A percentile compares a stretch with the other conserved stretches of the same genome.
phyloP scores from a whole-genome alignment of 345 rosid genomes.

The Erodium maritimum region DNA sequence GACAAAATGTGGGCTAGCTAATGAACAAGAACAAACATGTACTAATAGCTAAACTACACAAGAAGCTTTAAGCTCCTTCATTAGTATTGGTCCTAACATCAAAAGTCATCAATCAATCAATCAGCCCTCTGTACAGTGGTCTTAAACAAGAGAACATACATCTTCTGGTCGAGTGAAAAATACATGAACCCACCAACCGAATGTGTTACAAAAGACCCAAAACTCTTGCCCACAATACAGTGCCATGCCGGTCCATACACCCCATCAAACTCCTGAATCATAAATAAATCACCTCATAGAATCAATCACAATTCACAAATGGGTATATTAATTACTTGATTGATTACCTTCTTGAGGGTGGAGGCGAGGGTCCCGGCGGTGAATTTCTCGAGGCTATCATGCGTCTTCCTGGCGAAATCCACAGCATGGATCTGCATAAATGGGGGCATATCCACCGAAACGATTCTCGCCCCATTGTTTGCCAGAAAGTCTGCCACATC shows the following conservation, averaged over 20 bases:
- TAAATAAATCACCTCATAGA: too few species aligned
- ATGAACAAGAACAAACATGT: too few species aligned
- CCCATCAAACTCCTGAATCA: constrained; percentile 45
- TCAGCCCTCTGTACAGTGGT: constrained; percentile 49
- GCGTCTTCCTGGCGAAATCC: constrained; percentile 50
- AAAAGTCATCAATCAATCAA: too few species aligned
- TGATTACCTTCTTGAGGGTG: constrained; percentile 50
- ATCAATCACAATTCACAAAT: too few species aligned
- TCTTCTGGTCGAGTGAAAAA: constrained; percentile 46
- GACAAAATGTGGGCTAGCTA: too few species aligned
- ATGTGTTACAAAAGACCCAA: constrained; percentile 53
- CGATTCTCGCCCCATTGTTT: constrained; percentile 45
- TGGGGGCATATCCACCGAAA: constrained; percentile 68
- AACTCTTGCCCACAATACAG: constrained; percentile 53
- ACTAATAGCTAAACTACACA: too few species aligned
- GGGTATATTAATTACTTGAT: too few species aligned
- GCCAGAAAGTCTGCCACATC: constrained; percentile 51
- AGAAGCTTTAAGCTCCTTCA: too few species aligned
- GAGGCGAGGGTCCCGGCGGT: constrained; percentile 51
- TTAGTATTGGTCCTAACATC: too few species aligned
- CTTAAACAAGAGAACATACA: constrained; percentile 44
- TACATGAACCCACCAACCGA: constrained; percentile 53
- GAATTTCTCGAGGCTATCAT: constrained; percentile 63
- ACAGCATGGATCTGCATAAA: constrained; percentile 82
- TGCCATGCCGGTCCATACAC: constrained; percentile 60